A percentile compares a stretch with the other conserved stretches of the same genome.
Evolutionary conservation across 2,329 filamentous ascomycete species (phyloP).

Genomic region (Xylaria sp.): DNA sequence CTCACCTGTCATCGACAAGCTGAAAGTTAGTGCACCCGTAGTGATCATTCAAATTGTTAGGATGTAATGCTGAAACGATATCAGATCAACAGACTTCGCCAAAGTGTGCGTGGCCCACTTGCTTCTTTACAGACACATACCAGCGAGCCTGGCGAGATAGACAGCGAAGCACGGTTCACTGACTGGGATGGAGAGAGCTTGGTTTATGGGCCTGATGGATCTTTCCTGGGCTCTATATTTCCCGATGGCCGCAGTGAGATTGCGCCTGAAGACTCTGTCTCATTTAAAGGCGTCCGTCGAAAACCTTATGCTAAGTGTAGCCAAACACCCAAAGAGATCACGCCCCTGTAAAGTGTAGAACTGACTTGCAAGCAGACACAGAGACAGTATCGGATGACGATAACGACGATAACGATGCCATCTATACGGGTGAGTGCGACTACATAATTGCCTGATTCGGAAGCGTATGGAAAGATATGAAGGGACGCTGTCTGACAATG

Average conservation of each 20-base stretch:
- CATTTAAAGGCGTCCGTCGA: constrained; percentile 2
- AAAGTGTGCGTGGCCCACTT: background rate
- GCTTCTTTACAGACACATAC: constrained; percentile 5
- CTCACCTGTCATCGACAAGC: background rate
- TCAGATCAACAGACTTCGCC: background rate
- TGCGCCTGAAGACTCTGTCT: constrained; percentile 13
- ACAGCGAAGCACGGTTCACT: background rate
- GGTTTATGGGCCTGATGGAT: constrained; percentile 1
- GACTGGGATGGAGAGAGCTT: constrained; percentile 13
- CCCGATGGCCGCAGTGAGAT: background rate
- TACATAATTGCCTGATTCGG: background rate
- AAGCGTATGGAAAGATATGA: background rate
- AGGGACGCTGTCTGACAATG: too few species aligned
- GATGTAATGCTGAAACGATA: background rate
- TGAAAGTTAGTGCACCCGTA: background rate
- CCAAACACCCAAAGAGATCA: background rate
- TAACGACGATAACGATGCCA: background rate
- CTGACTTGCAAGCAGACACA: constrained; percentile 1
- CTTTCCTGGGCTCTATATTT: background rate
- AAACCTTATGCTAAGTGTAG: constrained; percentile 1
- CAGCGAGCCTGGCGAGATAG: background rate
- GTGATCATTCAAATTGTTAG: background rate
- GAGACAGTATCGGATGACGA: background rate
- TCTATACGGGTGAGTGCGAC: constrained; percentile 6
- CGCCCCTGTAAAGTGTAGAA: background rate